Evolutionary conservation across 768 basidiomycete species (phyloP).

Genomic region (Mycena indigotica): DNA sequence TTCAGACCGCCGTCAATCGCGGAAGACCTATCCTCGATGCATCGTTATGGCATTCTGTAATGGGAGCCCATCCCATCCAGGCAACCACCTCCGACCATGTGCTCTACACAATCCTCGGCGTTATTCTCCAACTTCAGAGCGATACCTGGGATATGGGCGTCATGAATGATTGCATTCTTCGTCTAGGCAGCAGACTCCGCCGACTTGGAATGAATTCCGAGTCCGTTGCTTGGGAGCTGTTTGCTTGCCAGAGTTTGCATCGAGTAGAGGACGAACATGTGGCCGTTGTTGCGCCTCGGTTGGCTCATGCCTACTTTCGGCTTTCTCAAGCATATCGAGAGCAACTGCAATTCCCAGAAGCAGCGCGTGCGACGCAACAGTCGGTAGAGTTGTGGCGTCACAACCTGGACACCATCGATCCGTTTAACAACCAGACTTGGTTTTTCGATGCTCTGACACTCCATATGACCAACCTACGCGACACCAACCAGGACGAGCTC

Average conservation of each 20-base stretch:
- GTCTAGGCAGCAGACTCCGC: neutral
- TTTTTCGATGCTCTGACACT: too few species aligned
- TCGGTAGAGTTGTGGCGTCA: neutral
- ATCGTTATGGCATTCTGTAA: neutral
- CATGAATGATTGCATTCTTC: neutral
- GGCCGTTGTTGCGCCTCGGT: neutral
- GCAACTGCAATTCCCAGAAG: neutral
- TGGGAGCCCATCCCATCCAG: neutral
- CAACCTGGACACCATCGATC: neutral
- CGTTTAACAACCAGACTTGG: too few species aligned
- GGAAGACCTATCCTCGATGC: neutral
- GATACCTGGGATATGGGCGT: neutral
- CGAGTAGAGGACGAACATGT: neutral
- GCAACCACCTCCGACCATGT: neutral
- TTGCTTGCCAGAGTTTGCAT: neutral
- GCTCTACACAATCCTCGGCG: slow-evolving; percentile 6
- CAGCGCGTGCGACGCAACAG: neutral
- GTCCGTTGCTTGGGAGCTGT: neutral
- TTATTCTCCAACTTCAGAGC: neutral
- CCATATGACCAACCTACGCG: too few species aligned
- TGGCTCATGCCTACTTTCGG: neutral
- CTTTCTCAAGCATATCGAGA: neutral
- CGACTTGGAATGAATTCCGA: slow-evolving; percentile 5
- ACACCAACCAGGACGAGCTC: too few species aligned
- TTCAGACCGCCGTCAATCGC: neutral